phyloP scores from a whole-genome alignment of 495 filamentous ascomycete genomes.

The Pseudomonodictys pantanalensis region DNA sequence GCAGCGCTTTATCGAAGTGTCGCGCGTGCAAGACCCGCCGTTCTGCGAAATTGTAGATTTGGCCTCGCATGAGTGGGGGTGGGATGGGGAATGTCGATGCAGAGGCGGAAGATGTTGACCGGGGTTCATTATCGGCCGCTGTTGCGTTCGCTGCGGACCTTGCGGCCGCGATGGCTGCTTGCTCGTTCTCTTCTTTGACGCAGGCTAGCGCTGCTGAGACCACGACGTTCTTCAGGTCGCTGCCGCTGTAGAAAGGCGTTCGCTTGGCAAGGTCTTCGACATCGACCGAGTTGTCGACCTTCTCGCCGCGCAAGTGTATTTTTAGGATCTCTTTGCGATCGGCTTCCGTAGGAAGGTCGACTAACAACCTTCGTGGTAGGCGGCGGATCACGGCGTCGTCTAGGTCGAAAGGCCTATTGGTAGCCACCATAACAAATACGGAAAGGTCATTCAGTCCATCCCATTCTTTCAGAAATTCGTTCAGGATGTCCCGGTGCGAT shows the following conservation, averaged over 20 bases:
- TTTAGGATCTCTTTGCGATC: constrained; percentile 77
- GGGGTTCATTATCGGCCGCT: neutral
- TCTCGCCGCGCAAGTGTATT: constrained; percentile 81
- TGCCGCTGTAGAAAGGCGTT: constrained; percentile 94
- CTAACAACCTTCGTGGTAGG: constrained; percentile 77
- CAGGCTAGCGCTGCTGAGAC: constrained; percentile 88
- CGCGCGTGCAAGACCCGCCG: constrained; percentile 21
- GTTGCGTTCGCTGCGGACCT: constrained; percentile 21
- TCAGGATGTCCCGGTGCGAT: constrained; percentile 86
- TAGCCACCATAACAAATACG: constrained; percentile 99
- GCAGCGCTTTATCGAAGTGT: constrained; percentile 83
- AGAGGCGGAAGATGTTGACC: neutral
- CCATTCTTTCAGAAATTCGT: constrained; percentile 98
- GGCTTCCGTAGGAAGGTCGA: constrained; percentile 77
- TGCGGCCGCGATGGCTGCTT: constrained; percentile 37
- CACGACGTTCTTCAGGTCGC: constrained; percentile 88
- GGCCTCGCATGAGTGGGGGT: constrained; percentile 10
- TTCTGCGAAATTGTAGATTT: constrained; percentile 28
- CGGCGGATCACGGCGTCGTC: constrained; percentile 89
- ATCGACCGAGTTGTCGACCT: constrained; percentile 64
- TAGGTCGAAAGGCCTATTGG: constrained; percentile 90
- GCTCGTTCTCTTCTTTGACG: constrained; percentile 76
- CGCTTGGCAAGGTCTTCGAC: constrained; percentile 66
- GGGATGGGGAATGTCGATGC: neutral
- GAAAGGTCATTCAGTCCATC: constrained; percentile 83